Evolutionary conservation across 345 rosid species (phyloP).

Genomic region (Bruguiera gymnorhiza): DNA sequence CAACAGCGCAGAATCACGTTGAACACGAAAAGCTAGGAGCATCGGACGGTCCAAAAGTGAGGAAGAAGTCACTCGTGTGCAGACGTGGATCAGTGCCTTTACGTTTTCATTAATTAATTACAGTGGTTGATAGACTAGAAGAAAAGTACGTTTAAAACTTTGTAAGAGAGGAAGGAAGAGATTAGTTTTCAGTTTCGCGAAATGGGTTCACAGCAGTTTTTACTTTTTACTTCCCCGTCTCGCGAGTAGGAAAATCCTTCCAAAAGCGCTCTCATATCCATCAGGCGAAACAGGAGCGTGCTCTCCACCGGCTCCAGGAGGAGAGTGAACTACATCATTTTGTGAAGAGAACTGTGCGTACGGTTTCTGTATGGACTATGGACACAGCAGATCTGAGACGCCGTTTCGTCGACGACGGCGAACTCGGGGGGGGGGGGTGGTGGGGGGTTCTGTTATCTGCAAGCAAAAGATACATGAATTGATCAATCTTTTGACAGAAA

Average conservation of each 20-base stretch:
- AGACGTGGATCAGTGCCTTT: background rate
- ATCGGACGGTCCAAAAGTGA: conserved; percentile 27
- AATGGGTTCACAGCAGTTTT: background rate
- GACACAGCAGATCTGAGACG: background rate
- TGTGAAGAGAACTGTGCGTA: background rate
- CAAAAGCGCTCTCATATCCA: too few species aligned
- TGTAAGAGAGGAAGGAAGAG: background rate
- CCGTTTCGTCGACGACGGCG: background rate
- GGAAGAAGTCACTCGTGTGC: conserved; percentile 3
- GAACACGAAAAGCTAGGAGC: conserved; percentile 22
- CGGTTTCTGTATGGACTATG: background rate
- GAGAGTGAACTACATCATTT: too few species aligned
- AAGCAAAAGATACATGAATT: background rate
- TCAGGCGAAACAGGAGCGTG: too few species aligned
- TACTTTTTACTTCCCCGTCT: background rate
- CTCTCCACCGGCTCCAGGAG: too few species aligned
- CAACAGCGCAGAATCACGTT: conserved; percentile 7
- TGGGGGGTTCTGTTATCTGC: background rate
- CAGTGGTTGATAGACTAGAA: too few species aligned
- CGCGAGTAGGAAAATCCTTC: background rate
- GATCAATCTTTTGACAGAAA: background rate
- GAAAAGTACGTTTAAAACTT: too few species aligned
- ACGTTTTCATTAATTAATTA: conserved; percentile 1
- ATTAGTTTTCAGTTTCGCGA: background rate
- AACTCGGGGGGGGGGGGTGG: background rate